Evolutionary conservation across 495 filamentous ascomycete genomes (phyloP).

Genomic region (Talaromyces stipitatus): DNA sequence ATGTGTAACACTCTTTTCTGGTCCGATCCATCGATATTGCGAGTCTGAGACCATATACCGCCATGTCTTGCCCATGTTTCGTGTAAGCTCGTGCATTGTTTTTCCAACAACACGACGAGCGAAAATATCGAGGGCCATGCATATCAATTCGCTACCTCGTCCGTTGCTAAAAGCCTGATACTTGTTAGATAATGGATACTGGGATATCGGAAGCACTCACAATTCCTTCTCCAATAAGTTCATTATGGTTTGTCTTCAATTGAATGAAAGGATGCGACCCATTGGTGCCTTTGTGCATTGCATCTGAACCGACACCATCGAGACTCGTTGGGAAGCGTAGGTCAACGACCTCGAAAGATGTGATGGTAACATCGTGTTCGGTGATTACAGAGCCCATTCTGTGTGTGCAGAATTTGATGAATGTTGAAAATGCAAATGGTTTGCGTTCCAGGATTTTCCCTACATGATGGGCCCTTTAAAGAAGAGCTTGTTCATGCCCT

Average conservation of each 20-base stretch:
- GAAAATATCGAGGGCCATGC: conserved; percentile 59
- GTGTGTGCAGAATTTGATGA: background rate
- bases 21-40: conserved; percentile 76
- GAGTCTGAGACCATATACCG: conserved; percentile 67
- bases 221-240: conserved; percentile 62
- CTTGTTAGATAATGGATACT: background rate
- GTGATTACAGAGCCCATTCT: conserved; percentile 5
- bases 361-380: conserved; percentile 6
- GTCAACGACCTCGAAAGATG: conserved; percentile 17
- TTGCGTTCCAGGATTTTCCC: no score
- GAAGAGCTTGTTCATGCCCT: background rate
- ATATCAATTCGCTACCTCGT: conserved; percentile 76
- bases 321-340: conserved; percentile 58
- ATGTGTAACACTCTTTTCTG: conserved; percentile 81
- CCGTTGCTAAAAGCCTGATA: conserved; percentile 74
- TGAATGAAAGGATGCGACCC: conserved; percentile 74
- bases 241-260: conserved; percentile 56
- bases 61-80: conserved; percentile 71
- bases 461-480: background rate
- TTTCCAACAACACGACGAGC: conserved; percentile 52
- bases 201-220: conserved; percentile 23
- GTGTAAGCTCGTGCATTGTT: conserved; percentile 55
- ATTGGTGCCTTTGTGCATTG: conserved; percentile 77
- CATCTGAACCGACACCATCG: conserved; percentile 75
- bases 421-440: background rate